Evolutionary conservation across 2,329 filamentous ascomycete genomes (phyloP), one percentile per base, ranked within the genome.

Genomic region (Bretziella fagacearum): DNA sequence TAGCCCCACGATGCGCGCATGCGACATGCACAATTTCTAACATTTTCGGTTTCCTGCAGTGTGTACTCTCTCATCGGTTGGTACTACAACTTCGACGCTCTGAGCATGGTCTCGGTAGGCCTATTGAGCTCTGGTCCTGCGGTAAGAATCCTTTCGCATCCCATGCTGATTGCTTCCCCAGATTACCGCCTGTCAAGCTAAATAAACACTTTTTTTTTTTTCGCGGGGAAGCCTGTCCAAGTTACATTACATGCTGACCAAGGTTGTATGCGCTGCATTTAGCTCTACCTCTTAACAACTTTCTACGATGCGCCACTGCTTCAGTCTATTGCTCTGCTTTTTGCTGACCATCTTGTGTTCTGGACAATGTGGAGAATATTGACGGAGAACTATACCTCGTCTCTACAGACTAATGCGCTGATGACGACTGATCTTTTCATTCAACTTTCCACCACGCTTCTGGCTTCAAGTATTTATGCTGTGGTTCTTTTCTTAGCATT

Each of bases 111-210:
- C 8, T 70, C 74, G 40, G 65, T 84, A 57, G 73, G 74, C 50
- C 60, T 84, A 51, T 66, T 95, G 35, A 79, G 80, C 47, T 78
- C 85, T 62, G 73, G 81, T 17, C 89, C 87, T 36, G 74, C 76
- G 55, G 74, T 79, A 60, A 63, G 72, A 30, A 20, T 37, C 46
- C 27, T 18, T 37, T 47, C n/a, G n/a, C n/a, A n/a, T n/a, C n/a
- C n/a, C n/a, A n/a, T n/a, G n/a, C n/a, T n/a, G n/a, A n/a, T n/a
- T n/a, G n/a, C n/a, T n/a, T 15, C 30, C 11, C 23, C 36, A 26
- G 17, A 26, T 17, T 25, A 43, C 18, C 13, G 25, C 41, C 22
- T 30, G 25, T 30, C n/a, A 41, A 44, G 17, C 22, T 26, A 22
- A n/a, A 48, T 33, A 33, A 17, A 6, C 13, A 17, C 30, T 17